Conservation (phyloP, 306 rosid species). For the Vigna hirtella region DNA sequence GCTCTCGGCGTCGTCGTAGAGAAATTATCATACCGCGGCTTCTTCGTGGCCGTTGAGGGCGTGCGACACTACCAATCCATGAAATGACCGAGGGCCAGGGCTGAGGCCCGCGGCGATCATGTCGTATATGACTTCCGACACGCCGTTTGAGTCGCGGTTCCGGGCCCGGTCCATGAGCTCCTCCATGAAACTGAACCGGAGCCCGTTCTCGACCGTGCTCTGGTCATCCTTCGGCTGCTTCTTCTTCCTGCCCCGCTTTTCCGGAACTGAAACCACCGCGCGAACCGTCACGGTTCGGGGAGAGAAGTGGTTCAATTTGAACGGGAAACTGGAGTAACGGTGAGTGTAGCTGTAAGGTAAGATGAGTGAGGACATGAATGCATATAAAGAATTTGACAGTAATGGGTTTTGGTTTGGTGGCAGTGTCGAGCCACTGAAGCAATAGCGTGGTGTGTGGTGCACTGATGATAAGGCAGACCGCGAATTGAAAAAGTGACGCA, state of each 20-base stretch:
- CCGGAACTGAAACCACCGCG: constrained; percentile 64
- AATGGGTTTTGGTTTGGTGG: constrained; percentile 19
- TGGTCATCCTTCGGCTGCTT: constrained; percentile 63
- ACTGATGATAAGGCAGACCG: constrained; percentile 48
- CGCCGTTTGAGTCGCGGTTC: constrained; percentile 70
- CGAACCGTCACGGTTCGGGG: constrained; percentile 51
- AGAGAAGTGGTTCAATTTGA: constrained; percentile 45
- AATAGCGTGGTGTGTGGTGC: background rate
- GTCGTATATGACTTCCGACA: constrained; percentile 79
- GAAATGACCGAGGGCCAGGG: constrained; percentile 97
- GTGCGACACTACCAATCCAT: constrained; percentile 80
- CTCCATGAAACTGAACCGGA: constrained; percentile 93
- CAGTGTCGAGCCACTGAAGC: background rate
- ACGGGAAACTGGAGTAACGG: constrained; percentile 35
- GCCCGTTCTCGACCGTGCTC: constrained; percentile 62
- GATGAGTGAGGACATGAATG: constrained; percentile 51
- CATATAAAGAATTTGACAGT: constrained; percentile 10
- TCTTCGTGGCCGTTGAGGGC: constrained; percentile 75
- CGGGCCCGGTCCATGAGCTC: constrained; percentile 91
- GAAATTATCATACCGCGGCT: constrained; percentile 60
- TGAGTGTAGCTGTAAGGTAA: constrained; percentile 30
- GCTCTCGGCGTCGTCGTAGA: background rate
- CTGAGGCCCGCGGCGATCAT: constrained; percentile 92
- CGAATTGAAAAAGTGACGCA: background rate
- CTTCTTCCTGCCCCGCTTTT: constrained; percentile 70